phyloP scores from a whole-genome alignment of 768 basidiomycete species.

The Punctularia strigosozonata region DNA sequence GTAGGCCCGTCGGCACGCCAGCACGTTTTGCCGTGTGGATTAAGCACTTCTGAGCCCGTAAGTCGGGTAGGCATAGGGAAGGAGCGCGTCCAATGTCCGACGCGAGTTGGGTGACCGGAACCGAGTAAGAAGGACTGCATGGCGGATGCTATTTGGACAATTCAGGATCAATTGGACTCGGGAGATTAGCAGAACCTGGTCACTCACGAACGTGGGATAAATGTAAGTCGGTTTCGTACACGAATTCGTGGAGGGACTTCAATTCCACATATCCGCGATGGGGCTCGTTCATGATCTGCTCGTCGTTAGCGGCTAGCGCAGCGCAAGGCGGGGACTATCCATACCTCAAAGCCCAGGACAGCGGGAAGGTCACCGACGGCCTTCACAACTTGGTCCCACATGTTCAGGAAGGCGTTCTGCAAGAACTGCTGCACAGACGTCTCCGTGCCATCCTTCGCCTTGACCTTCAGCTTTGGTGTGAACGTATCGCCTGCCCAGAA shows the following conservation, averaged over 20 bases:
- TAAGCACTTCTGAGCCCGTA: conserved; percentile 47
- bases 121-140: conserved; percentile 90
- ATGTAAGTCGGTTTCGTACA: conserved; percentile 94
- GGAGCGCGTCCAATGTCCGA: conserved; percentile 74
- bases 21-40: conserved; percentile 42
- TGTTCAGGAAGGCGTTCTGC: conserved; percentile 70
- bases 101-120: conserved; percentile 68
- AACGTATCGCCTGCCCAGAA: conserved; percentile 92
- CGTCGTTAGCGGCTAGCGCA: neutral
- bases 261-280: conserved; percentile 87
- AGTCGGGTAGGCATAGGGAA: conserved; percentile 81
- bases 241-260: conserved; percentile 70
- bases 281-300: conserved; percentile 87
- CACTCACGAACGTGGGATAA: conserved; percentile 64
- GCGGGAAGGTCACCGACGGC: conserved; percentile 64
- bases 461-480: conserved; percentile 58
- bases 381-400: conserved; percentile 57
- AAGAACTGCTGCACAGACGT: conserved; percentile 72
- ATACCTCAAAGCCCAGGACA: conserved; percentile 84
- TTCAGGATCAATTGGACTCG: neutral
- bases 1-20: conserved; percentile 75
- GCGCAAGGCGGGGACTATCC: neutral
- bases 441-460: conserved; percentile 30
- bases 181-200: neutral
- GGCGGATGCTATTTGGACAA: conserved; percentile 47